Conservation (phyloP, 2,329 filamentous ascomycete species). For the Cordyceps cateniannulata region DNA sequence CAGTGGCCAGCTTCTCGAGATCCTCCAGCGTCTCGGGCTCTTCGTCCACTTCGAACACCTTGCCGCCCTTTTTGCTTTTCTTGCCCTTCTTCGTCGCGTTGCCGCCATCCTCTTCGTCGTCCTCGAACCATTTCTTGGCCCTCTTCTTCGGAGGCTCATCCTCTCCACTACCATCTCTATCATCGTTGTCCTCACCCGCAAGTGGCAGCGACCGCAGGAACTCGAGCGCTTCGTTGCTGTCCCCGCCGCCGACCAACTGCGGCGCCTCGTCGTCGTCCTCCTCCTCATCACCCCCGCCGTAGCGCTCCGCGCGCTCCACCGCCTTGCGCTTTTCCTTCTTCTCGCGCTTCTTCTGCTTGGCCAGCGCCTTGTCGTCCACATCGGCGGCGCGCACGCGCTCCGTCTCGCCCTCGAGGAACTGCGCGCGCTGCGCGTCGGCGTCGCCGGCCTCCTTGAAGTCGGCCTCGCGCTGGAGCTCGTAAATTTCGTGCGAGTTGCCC, state of each 20-base stretch:
- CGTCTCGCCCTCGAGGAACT: constrained; percentile 72
- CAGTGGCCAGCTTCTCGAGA: constrained; percentile 68
- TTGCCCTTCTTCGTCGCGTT: constrained; percentile 35
- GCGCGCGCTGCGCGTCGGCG: constrained; percentile 66
- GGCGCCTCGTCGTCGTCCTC: constrained; percentile 23
- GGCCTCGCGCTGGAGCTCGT: constrained; percentile 81
- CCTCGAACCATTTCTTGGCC: constrained; percentile 75
- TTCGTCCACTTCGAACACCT: constrained; percentile 54
- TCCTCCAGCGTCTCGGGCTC: constrained; percentile 76
- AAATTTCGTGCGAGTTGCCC: constrained; percentile 74
- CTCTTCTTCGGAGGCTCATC: constrained; percentile 45
- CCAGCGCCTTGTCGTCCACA: constrained; percentile 72
- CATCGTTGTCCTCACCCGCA: constrained; percentile 28
- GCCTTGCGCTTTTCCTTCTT: constrained; percentile 70
- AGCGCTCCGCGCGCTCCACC: constrained; percentile 43
- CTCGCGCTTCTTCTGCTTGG: constrained; percentile 69
- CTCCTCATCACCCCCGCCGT: constrained; percentile 28
- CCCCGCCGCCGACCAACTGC: constrained; percentile 34
- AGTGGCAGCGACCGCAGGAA: constrained; percentile 52
- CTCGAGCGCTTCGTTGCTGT: constrained; percentile 48
- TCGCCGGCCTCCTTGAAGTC: constrained; percentile 70
- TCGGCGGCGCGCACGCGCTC: constrained; percentile 69
- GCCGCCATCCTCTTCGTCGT: constrained; percentile 64
- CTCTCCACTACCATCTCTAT: constrained; percentile 35
- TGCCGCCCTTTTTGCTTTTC: constrained; percentile 39